Evolutionary conservation across 2,329 filamentous ascomycete genomes (phyloP), one percentile per base, ranked within the genome.

Genomic region (Xylariomycetidae sp.): DNA sequence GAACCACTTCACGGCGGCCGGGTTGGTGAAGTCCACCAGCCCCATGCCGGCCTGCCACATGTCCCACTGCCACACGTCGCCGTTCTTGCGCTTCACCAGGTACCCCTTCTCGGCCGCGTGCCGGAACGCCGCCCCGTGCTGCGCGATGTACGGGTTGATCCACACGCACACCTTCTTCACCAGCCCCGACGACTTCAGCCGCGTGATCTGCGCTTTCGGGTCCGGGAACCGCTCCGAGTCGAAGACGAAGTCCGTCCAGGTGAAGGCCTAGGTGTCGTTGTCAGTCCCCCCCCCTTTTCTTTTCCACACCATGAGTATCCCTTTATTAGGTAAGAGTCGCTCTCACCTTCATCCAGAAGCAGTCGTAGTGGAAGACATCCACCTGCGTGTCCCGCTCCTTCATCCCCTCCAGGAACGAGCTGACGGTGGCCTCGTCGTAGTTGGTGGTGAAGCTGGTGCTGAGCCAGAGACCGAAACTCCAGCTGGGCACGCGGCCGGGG

Each of bases 1-100:
- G 48, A 78, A 86, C 82, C 82, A 86, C 17, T 65, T 57, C 35
- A 70, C 70, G 1, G 82, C 82, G 1, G 67, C 73, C 0, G 80
- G 82, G 56, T 85, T 86, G 6, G 82, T 86, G 50, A 86, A 81
- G 50, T 86, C 82, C 10, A 86, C 66, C 2, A 86, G 62, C 4
- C 73, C 81, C 82, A 86, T 86, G 22, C 82, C 82, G 2, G 80
- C 79, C 53, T 86, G 82, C 82, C 82, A 86, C 25, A 82, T 59
- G 48, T 86, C 82, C 78, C 80, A 85, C 57, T 86, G 82, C 75
- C 77, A 86, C 15, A 85, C 61, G 40, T 82, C 76, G 10, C 79
- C 80, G 48, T 85, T 75, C 43, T 70, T 75, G 18, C 79, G 73
- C 62, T 79, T 82, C 38, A 86, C 66, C 13, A 86, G 67, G 48